Evolutionary conservation across 1,284 basidiomycete species (phyloP).

Genomic region (Microbotryum violaceum): DNA sequence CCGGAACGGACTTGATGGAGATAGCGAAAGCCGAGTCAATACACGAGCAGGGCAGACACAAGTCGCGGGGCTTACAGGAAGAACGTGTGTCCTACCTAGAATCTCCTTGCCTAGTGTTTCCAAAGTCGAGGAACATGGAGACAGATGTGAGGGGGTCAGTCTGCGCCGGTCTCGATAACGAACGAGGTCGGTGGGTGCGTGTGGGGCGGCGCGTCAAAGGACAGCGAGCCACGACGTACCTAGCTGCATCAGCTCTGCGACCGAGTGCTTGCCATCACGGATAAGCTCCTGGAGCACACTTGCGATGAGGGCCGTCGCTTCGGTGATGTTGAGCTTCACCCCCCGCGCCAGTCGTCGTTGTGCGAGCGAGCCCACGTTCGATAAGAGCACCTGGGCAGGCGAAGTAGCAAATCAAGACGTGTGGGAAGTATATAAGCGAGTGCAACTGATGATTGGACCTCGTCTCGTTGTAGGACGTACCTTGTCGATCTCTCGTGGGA

Average conservation of each 20-base stretch:
- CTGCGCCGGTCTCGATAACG: not conserved
- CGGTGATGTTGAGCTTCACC: slow-evolving; percentile 72
- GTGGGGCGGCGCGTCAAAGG: no score
- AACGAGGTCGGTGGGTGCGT: no score
- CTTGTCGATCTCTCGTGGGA: slow-evolving; percentile 42
- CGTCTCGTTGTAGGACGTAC: slow-evolving; percentile 33
- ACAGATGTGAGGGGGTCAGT: no score
- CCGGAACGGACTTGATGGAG: slow-evolving; percentile 34
- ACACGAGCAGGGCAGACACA: slow-evolving; percentile 40
- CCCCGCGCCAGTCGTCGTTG: slow-evolving; percentile 92
- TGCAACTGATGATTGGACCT: not conserved
- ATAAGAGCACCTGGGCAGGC: slow-evolving; percentile 33
- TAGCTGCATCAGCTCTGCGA: slow-evolving; percentile 83
- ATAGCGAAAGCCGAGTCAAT: not conserved
- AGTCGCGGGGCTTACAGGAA: slow-evolving; percentile 46
- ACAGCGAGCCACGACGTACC: slow-evolving; percentile 38
- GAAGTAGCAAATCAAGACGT: slow-evolving; percentile 25
- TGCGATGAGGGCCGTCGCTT: slow-evolving; percentile 83
- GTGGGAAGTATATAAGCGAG: not conserved
- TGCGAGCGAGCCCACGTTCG: slow-evolving; percentile 71
- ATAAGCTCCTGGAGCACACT: slow-evolving; percentile 88
- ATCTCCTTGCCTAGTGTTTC: slow-evolving; percentile 57
- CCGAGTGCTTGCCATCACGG: slow-evolving; percentile 82
- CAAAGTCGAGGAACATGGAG: no score
- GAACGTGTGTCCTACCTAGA: slow-evolving; percentile 83